phyloP scores from a whole-genome alignment of 73 alveolate genomes.

The Urostyla sp. region DNA sequence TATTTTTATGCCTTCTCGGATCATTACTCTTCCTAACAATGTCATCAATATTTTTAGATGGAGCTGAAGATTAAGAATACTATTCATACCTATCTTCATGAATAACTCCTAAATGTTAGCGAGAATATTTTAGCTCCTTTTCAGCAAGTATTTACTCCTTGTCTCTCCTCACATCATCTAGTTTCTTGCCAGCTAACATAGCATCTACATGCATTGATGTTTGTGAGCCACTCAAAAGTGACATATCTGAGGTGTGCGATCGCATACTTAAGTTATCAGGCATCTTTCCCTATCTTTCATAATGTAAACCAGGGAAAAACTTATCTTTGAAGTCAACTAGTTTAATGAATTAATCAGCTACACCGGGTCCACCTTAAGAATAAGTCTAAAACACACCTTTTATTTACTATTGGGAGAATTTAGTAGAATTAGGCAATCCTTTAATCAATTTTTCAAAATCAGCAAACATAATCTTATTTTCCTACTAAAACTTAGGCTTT shows the following conservation, averaged over 20 bases:
- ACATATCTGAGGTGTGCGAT: neutral
- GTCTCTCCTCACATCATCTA: conserved; percentile 27
- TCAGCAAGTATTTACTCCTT: conserved; percentile 2
- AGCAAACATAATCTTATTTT: conserved; percentile 2
- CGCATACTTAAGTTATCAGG: neutral
- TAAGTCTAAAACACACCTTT: conserved; percentile 21
- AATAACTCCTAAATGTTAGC: conserved; percentile 11
- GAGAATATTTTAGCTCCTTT: conserved; percentile 16
- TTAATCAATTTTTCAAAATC: conserved; percentile 43
- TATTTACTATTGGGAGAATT: conserved; percentile 20
- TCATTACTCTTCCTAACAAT: conserved; percentile 20
- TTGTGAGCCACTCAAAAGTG: neutral
- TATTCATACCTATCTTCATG: conserved; percentile 36
- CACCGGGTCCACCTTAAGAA: conserved; percentile 1
- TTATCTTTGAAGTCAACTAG: conserved; percentile 56
- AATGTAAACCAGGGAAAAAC: conserved; percentile 56
- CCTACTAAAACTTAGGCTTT: neutral
- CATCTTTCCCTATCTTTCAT: conserved; percentile 11
- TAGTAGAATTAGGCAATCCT: conserved; percentile 25
- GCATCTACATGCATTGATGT: conserved; percentile 36
- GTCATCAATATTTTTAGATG: conserved; percentile 51
- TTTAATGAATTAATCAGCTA: neutral
- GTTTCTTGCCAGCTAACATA: conserved; percentile 46
- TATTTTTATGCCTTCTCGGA: conserved; percentile 36
- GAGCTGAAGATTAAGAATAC: neutral